Evolutionary conservation across 2,329 filamentous ascomycete genomes (phyloP), one percentile per base, ranked within the genome.

Genomic region (Neofusicoccum cordaticola): DNA sequence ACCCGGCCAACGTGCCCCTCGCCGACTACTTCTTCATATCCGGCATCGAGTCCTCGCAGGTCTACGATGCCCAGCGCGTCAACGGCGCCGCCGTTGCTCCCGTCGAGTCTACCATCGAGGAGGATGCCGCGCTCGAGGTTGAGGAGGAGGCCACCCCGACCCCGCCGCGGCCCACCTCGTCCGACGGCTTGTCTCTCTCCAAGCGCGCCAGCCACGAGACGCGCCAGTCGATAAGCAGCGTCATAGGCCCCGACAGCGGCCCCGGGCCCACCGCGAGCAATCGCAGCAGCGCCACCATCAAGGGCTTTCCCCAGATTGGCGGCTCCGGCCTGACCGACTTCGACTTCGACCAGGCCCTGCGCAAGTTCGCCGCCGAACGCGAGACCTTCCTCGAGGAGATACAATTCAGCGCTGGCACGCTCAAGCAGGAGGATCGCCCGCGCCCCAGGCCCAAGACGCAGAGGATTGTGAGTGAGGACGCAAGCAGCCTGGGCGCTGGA

Each of bases 301-400:
- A 83, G 69, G 80, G 76, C 57, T 63, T 80, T 22, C 77, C 77
- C 64, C 65, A 68, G 68, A 57, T 75, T 64, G 79, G 77, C 63
- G 77, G 73, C 19, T 75, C 77, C 4, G 78, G 75, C 13, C 77
- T 87, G 35, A 86, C 80, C 65, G 92, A 96, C 73, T 92, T 91
- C 72, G 95, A 98, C 77, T 99, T 99, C 72, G 95, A 98, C 75
- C 89, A 91, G 73, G 94, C 95, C 31, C 83, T 99, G 69, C 82
- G 93, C 72, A 98, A 97, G 79, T 99, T 99, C 76, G 93, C 95
- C 51, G 90, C 89, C n/a, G 94, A 98, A 80, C 85, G 95, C 68
- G 95, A 99, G 72, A 90, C 89, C 66, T 99, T 99, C 72, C 82
- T 98, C 61, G 92, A 96, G 68, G 95, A 99, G 75, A 85, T 98